A percentile compares a stretch with the other conserved stretches of the same genome.
phyloP scores from a whole-genome alignment of 2,329 filamentous ascomycete genomes.

The Diaporthe sp. region DNA sequence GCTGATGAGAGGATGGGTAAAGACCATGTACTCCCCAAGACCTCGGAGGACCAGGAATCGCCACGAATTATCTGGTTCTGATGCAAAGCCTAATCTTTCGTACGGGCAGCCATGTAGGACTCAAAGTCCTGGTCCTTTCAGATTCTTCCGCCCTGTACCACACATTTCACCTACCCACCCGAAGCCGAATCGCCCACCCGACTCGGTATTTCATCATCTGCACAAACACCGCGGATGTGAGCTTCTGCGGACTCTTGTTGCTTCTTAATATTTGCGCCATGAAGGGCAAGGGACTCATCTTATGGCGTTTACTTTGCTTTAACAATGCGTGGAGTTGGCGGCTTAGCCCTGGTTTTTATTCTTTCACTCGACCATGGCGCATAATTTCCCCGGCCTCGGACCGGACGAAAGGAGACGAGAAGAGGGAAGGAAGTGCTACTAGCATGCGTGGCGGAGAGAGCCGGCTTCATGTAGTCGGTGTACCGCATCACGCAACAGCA shows the following conservation, averaged over 20 bases:
- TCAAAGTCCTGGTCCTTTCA: background rate
- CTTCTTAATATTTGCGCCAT: slow-evolving; percentile 4
- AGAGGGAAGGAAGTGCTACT: background rate
- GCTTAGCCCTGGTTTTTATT: background rate
- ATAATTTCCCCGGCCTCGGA: background rate
- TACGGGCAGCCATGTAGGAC: background rate
- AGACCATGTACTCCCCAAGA: slow-evolving; percentile 30
- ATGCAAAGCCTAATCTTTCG: background rate
- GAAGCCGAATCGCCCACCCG: background rate
- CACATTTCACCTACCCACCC: background rate
- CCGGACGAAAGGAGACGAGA: background rate
- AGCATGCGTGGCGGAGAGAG: background rate
- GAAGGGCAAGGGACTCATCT: background rate
- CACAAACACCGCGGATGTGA: slow-evolving; percentile 2
- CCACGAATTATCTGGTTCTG: slow-evolving; percentile 13
- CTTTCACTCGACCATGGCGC: background rate
- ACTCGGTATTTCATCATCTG: background rate
- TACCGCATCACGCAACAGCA: background rate
- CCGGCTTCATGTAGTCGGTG: background rate
- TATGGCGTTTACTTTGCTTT: slow-evolving; percentile 25
- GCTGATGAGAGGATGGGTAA: slow-evolving; percentile 47
- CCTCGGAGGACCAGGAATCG: slow-evolving; percentile 34
- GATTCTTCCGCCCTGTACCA: background rate
- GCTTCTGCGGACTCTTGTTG: background rate
- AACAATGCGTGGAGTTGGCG: slow-evolving; percentile 26